Conservation (phyloP, 2,329 filamentous ascomycete species). For the Rhynchosporium secalis region DNA sequence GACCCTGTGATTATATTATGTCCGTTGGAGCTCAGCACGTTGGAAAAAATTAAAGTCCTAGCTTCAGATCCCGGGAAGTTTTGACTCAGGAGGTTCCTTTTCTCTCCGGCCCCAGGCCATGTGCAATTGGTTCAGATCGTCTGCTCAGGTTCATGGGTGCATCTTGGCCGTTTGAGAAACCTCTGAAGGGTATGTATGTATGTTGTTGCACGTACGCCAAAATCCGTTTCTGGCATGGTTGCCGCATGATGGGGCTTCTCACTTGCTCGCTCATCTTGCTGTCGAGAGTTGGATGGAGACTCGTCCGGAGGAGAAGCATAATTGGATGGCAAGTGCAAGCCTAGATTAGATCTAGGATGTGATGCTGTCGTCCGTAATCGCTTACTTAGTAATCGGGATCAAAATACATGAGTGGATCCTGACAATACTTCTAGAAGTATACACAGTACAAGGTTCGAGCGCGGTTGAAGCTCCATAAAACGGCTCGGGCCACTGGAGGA, state of each 20-base stretch:
- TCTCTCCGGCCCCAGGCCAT: neutral
- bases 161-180: slow-evolving; percentile 19
- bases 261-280: neutral
- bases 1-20: neutral
- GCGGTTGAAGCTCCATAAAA: slow-evolving; percentile 8
- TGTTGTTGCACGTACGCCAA: neutral
- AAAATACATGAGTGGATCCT: slow-evolving; percentile 7
- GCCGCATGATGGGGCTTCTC: neutral
- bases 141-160: slow-evolving; percentile 1
- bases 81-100: neutral
- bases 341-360: neutral
- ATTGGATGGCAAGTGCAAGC: neutral
- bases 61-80: neutral
- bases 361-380: neutral
- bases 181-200: slow-evolving; percentile 13
- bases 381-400: neutral
- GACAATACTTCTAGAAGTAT: too few relatives aligned
- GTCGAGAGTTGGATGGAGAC: slow-evolving; percentile 4
- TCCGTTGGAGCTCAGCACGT: neutral
- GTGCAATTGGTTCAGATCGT: neutral
- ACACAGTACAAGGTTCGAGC: neutral
- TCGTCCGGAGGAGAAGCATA: neutral
- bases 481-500: slow-evolving; percentile 19
- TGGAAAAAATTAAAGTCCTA: neutral
- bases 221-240: neutral